These are phyloP conservation scores for Lentinula guzmanii DNA, from an alignment of 768 basidiomycete genomes.

Conservation along the genomic window DNA sequence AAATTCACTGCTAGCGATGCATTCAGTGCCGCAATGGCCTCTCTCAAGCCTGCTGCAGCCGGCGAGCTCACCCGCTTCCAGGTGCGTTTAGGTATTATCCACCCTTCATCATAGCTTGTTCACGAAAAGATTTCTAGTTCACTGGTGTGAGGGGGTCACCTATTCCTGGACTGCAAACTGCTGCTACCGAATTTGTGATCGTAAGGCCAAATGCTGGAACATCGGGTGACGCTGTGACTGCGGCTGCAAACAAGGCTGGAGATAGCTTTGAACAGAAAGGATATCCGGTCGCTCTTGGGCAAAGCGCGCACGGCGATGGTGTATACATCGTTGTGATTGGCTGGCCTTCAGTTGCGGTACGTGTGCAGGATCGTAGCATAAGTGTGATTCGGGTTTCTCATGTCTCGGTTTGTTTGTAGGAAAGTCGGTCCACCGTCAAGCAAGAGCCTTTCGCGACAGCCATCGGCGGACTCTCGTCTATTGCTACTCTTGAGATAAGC, in stretches of 20 bases:
- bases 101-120: not conserved
- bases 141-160: not conserved
- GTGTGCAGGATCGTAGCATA: not conserved
- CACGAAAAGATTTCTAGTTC: not conserved
- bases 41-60: not conserved
- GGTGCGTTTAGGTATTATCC: not conserved
- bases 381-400: not conserved
- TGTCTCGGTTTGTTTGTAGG: not conserved
- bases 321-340: not conserved
- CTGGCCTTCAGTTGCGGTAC: slow-evolving; percentile 1
- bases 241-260: not conserved
- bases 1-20: not conserved
- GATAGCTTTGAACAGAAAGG: not conserved
- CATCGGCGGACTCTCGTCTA: not conserved
- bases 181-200: not conserved
- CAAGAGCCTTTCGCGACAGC: not conserved
- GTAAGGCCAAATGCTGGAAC: not conserved
- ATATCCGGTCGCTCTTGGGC: not conserved
- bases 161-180: not conserved
- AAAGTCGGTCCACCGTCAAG: not conserved
- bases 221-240: not conserved
- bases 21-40: not conserved
- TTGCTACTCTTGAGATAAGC: not conserved
- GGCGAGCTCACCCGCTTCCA: not conserved
- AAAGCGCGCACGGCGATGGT: not conserved